A percentile compares a stretch with the other conserved stretches of the same genome.
Conservation (phyloP, 2,329 filamentous ascomycete species). For the Aspergillus fumigatiaffinis region DNA sequence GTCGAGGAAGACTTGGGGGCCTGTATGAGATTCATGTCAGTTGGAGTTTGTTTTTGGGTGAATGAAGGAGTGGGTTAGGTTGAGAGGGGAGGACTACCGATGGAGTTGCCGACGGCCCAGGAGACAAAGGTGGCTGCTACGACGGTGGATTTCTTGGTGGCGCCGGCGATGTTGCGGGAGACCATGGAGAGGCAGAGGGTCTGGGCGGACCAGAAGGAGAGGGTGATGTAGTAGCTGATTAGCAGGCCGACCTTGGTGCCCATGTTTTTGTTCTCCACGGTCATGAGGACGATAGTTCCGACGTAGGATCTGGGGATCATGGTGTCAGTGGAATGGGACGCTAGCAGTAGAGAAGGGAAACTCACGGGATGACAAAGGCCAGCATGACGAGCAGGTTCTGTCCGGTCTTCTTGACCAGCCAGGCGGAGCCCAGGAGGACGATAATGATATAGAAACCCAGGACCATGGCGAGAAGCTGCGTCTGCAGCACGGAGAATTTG, state of each 20-base stretch:
- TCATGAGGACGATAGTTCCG: constrained; percentile 70
- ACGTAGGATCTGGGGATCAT: constrained; percentile 54
- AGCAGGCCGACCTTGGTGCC: constrained; percentile 63
- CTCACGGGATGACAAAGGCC: constrained; percentile 62
- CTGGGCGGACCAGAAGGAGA: constrained; percentile 74
- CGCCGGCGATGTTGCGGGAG: constrained; percentile 65
- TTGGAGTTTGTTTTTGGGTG: no score
- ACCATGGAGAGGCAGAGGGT: constrained; percentile 65
- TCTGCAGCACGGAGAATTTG: constrained; percentile 62
- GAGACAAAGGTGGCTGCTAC: constrained; percentile 67
- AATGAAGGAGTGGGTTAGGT: no score
- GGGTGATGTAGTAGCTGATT: constrained; percentile 70
- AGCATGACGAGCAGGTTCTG: constrained; percentile 68
- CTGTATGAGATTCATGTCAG: constrained; percentile 21
- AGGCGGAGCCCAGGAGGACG: constrained; percentile 63
- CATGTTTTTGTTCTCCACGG: constrained; percentile 55
- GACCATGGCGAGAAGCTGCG: constrained; percentile 69
- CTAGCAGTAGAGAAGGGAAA: not conserved
- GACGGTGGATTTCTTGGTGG: constrained; percentile 68
- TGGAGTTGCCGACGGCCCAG: constrained; percentile 66
- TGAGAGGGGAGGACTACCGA: constrained; percentile 41
- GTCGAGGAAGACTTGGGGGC: constrained; percentile 61
- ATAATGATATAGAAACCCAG: constrained; percentile 70
- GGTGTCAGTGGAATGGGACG: not conserved
- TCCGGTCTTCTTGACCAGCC: constrained; percentile 63